These are phyloP conservation scores for Themeda triandra DNA, from an alignment of 176 grass and related monocot species.

Conservation along the genomic window DNA sequence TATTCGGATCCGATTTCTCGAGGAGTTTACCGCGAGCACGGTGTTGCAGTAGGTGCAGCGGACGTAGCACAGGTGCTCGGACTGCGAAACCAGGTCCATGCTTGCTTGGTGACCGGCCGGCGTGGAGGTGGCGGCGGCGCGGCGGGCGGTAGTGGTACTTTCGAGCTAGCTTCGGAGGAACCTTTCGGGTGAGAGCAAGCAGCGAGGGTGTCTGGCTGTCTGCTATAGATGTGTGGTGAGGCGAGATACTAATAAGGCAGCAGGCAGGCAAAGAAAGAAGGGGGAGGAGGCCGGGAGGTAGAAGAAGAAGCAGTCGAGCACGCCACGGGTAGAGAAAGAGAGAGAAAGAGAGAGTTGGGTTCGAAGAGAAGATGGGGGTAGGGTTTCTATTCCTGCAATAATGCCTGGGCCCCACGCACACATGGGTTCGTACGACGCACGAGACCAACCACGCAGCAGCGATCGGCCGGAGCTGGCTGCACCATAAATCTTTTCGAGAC, in stretches of 20 bases:
- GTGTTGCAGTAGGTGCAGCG: constrained; percentile 94
- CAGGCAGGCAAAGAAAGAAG: not conserved
- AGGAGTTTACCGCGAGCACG: constrained; percentile 91
- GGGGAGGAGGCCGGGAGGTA: not conserved
- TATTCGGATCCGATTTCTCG: constrained; percentile 31
- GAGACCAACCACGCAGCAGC: constrained; percentile 31
- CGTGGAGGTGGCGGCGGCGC: not conserved
- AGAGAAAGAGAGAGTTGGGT: constrained; percentile 19
- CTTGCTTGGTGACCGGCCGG: not conserved
- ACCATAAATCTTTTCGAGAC: constrained; percentile 35
- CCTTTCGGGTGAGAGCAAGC: not conserved
- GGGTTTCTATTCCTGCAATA: constrained; percentile 89
- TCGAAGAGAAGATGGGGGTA: constrained; percentile 61
- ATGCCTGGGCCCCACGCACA: constrained; percentile 50
- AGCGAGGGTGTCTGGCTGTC: not conserved
- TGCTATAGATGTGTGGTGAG: not conserved
- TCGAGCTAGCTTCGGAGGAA: not conserved
- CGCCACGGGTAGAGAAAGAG: not conserved
- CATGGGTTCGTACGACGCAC: constrained; percentile 51
- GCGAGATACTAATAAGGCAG: not conserved
- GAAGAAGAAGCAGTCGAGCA: not conserved
- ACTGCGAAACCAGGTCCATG: constrained; percentile 72
- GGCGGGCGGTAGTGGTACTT: not conserved
- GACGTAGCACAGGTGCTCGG: constrained; percentile 86
- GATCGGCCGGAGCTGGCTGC: not conserved